Percentiles rank a stretch among this genome's conserved stretches.
These are phyloP conservation scores for Diaporthe citriasiana DNA, from an alignment of 2,329 filamentous ascomycete species.

Conservation along the genomic window DNA sequence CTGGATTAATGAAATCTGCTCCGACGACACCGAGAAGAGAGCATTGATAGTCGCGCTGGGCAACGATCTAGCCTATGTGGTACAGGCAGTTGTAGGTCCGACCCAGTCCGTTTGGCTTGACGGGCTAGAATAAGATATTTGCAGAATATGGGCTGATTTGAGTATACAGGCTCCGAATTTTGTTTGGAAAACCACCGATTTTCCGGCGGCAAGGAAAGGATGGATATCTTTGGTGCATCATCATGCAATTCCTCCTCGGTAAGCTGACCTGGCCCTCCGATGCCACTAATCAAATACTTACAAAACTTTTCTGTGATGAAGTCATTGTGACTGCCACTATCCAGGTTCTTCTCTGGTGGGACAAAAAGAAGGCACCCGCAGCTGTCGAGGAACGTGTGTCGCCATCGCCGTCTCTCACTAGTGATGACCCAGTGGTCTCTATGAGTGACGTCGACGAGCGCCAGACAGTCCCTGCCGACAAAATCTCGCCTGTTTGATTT, in stretches of 20 bases:
- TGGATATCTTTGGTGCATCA: constrained; percentile 56
- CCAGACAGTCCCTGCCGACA: neutral
- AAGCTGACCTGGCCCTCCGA: constrained; percentile 41
- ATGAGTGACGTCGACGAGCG: constrained; percentile 1
- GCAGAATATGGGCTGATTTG: neutral
- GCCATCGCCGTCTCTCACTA: neutral
- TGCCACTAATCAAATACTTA: neutral
- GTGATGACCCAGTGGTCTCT: neutral
- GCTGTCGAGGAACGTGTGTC: neutral
- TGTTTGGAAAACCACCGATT: constrained; percentile 58
- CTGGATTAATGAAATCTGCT: constrained; percentile 54
- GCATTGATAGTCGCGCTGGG: constrained; percentile 50
- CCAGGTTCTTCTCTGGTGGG: constrained; percentile 50
- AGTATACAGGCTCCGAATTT: constrained; percentile 53
- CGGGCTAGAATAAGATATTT: neutral
- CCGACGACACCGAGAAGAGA: constrained; percentile 49
- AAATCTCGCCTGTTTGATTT: neutral
- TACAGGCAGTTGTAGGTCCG: constrained; percentile 50
- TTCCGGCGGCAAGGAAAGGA: constrained; percentile 54
- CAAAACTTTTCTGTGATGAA: constrained; percentile 10
- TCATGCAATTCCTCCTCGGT: constrained; percentile 53
- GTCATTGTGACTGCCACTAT: constrained; percentile 49
- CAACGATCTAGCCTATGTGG: constrained; percentile 53
- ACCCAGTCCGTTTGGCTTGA: neutral
- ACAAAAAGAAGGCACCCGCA: constrained; percentile 38